phyloP scores from a whole-genome alignment of 129 eudicot species.

The Smallanthus sonchifolius region DNA sequence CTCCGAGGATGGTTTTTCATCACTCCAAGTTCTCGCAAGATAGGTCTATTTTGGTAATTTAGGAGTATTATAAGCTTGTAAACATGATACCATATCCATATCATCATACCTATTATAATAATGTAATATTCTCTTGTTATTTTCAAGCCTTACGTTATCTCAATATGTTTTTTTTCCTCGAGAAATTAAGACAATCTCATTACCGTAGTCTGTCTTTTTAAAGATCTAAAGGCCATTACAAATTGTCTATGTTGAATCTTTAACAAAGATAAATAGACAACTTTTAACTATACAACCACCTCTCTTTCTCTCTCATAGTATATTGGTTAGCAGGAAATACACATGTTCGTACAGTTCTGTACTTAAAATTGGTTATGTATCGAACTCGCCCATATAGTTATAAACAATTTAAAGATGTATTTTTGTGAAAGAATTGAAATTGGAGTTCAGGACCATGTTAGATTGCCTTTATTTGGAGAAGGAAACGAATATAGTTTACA shows the following conservation, averaged over 20 bases:
- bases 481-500: not conserved
- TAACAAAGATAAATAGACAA: too few relatives aligned
- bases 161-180: not conserved
- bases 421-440: not conserved
- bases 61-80: not conserved
- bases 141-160: not conserved
- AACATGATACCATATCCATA: not conserved
- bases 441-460: not conserved
- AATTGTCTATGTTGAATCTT: too few relatives aligned
- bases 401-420: not conserved
- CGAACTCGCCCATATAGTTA: not conserved
- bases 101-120: not conserved
- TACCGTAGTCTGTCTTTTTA: not conserved
- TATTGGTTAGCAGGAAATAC: not conserved
- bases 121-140: not conserved
- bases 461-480: not conserved
- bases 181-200: not conserved
- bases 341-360: not conserved
- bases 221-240: not conserved
- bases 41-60: conserved; percentile 12
- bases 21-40: conserved; percentile 52
- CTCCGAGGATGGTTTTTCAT: conserved; percentile 55
- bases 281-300: too few relatives aligned
- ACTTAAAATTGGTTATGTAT: not conserved
- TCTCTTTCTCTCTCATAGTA: not conserved